Conservation (phyloP, 805 yeast genomes). For the Starmerella floricola region DNA sequence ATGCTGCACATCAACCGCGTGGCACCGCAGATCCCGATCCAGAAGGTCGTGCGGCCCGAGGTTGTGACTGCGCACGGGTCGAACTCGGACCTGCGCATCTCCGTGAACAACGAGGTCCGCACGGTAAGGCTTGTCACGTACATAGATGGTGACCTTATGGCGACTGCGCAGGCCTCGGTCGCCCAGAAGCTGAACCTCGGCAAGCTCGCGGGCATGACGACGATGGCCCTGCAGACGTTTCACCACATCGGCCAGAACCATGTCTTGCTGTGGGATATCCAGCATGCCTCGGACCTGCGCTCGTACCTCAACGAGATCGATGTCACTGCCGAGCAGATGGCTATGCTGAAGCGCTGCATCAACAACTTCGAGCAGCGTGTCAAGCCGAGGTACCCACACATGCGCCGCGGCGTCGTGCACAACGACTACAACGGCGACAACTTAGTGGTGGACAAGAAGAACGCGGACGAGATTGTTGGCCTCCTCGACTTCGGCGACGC, state of each 20-base stretch:
- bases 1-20: conserved; percentile 2
- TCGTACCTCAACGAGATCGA: conserved; percentile 1
- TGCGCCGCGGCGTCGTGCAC: conserved; percentile 15
- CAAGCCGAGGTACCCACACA: conserved; percentile 8
- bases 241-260: conserved; percentile 11
- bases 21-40: conserved; percentile 11
- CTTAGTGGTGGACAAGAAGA: conserved; percentile 4
- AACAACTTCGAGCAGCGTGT: conserved; percentile 5
- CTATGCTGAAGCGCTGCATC: neutral
- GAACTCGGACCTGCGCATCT: neutral
- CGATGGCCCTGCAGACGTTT: conserved; percentile 6
- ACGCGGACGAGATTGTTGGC: conserved; percentile 5
- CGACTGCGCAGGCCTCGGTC: neutral
- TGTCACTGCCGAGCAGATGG: neutral
- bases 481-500: conserved; percentile 15
- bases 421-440: conserved; percentile 14
- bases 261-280: conserved; percentile 13
- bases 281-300: conserved; percentile 9
- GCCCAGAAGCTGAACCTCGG: conserved; percentile 8
- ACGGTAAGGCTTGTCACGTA: conserved; percentile 8
- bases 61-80: neutral
- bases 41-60: conserved; percentile 2
- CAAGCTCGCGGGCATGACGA: conserved; percentile 5
- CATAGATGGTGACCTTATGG: conserved; percentile 6
- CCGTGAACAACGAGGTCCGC: conserved; percentile 1